phyloP scores from a whole-genome alignment of 1,284 basidiomycete species.

The Pascua sp. region DNA sequence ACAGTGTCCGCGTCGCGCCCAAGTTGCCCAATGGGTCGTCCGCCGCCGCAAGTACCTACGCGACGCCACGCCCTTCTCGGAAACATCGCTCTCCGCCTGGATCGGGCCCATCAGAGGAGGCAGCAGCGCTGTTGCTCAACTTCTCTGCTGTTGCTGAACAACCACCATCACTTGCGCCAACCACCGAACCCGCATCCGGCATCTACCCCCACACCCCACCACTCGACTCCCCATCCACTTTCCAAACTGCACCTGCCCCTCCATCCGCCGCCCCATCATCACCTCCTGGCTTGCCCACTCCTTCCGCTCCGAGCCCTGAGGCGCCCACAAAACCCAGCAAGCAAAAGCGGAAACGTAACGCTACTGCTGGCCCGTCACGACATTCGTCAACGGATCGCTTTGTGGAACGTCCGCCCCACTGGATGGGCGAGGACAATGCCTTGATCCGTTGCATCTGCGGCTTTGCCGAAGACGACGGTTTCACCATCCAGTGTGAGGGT shows the following conservation, averaged over 20 bases:
- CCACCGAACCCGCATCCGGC: constrained; percentile 4
- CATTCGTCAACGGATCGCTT: constrained; percentile 22
- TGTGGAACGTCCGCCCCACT: constrained; percentile 31
- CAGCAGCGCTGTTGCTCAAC: constrained; percentile 31
- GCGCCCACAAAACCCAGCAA: constrained; percentile 23
- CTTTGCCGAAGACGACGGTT: constrained; percentile 72
- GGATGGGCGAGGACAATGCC: constrained; percentile 47
- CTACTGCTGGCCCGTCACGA: constrained; percentile 31
- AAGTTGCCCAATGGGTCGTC: too few species aligned
- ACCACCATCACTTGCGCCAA: constrained; percentile 1
- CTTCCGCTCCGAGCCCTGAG: constrained; percentile 17
- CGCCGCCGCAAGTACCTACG: too few species aligned
- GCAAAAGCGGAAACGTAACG: constrained; percentile 37
- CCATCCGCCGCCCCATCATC: constrained; percentile 12
- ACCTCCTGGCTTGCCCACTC: constrained; percentile 15
- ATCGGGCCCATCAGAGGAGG: constrained; percentile 24
- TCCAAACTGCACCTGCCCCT: constrained; percentile 2
- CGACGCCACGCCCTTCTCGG: background rate
- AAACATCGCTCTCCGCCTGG: constrained; percentile 10
- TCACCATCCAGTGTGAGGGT: constrained; percentile 84
- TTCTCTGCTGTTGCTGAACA: constrained; percentile 21
- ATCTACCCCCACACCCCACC: constrained; percentile 33
- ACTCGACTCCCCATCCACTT: constrained; percentile 18
- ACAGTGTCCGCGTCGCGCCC: too few species aligned
- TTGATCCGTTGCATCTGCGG: constrained; percentile 50